Percentiles rank a stretch among this genome's conserved stretches.
Conservation (phyloP, 2,329 filamentous ascomycete genomes). For the Rutstroemia sydowiana region DNA sequence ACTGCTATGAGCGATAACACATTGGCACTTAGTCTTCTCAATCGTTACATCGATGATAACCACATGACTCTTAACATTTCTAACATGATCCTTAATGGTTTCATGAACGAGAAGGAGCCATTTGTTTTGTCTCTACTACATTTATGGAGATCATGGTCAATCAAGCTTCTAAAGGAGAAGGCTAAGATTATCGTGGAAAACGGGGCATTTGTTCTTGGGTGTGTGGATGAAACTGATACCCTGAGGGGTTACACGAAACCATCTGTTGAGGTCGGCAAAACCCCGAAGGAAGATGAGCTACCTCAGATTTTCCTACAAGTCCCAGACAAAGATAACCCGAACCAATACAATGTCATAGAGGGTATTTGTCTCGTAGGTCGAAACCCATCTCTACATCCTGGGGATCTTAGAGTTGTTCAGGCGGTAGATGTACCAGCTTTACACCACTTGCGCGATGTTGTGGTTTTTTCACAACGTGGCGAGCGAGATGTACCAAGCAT, state of each 20-base stretch:
- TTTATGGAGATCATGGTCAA: conserved; percentile 82
- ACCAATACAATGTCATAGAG: conserved; percentile 55
- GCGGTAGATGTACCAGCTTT: conserved; percentile 72
- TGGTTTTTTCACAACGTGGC: conserved; percentile 78
- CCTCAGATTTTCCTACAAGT: conserved; percentile 90
- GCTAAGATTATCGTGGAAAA: conserved; percentile 75
- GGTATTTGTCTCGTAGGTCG: conserved; percentile 79
- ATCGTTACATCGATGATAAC: conserved; percentile 76
- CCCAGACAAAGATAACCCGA: conserved; percentile 46
- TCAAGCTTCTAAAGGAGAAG: conserved; percentile 89
- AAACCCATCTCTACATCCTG: conserved; percentile 89
- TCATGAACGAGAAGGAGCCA: conserved; percentile 67
- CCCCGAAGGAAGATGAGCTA: conserved; percentile 40
- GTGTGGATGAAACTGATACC: conserved; percentile 74
- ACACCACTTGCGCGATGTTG: conserved; percentile 71
- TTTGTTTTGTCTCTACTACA: conserved; percentile 73
- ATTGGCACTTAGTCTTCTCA: conserved; percentile 61
- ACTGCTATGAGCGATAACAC: conserved; percentile 58
- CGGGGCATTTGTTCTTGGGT: conserved; percentile 82
- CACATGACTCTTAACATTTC: conserved; percentile 69
- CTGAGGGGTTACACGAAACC: conserved; percentile 63
- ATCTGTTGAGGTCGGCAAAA: conserved; percentile 30
- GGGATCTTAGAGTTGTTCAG: conserved; percentile 80
- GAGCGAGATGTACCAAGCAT: conserved; percentile 84
- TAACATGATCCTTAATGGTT: conserved; percentile 70